Conservation (phyloP, 306 rosid species). For the Pterocarpus santalinus region DNA sequence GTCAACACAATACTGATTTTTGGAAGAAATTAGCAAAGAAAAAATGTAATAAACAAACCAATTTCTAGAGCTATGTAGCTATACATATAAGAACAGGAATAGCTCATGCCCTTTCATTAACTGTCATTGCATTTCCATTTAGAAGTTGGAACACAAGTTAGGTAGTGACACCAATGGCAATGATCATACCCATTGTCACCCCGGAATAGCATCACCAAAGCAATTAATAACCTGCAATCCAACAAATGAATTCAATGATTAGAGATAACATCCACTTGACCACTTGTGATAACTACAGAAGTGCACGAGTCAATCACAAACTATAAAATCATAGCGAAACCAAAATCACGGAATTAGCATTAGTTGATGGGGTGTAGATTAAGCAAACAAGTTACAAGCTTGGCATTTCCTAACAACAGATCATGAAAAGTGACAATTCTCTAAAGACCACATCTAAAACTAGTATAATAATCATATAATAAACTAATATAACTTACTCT, state of each 20-base stretch:
- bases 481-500: background rate
- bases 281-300: constrained; percentile 3
- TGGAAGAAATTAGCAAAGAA: constrained; percentile 16
- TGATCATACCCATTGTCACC: constrained; percentile 70
- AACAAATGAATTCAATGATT: constrained; percentile 40
- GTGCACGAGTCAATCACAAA: constrained; percentile 8
- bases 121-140: constrained; percentile 67
- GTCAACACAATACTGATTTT: constrained; percentile 31
- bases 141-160: constrained; percentile 78
- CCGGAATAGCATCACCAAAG: constrained; percentile 70
- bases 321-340: constrained; percentile 15
- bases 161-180: constrained; percentile 83
- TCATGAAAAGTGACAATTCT: background rate
- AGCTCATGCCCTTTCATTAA: constrained; percentile 38
- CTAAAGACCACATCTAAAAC: background rate
- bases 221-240: constrained; percentile 61
- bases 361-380: background rate
- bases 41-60: background rate
- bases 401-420: background rate
- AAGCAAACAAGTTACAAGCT: background rate
- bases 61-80: constrained; percentile 40
- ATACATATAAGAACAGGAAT: constrained; percentile 38
- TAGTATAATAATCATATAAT: background rate
- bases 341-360: constrained; percentile 12
- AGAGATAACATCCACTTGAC: constrained; percentile 4